A percentile compares a stretch with the other conserved stretches of the same genome.
Conservation (phyloP, 345 rosid genomes). For the Gossypium australe region DNA sequence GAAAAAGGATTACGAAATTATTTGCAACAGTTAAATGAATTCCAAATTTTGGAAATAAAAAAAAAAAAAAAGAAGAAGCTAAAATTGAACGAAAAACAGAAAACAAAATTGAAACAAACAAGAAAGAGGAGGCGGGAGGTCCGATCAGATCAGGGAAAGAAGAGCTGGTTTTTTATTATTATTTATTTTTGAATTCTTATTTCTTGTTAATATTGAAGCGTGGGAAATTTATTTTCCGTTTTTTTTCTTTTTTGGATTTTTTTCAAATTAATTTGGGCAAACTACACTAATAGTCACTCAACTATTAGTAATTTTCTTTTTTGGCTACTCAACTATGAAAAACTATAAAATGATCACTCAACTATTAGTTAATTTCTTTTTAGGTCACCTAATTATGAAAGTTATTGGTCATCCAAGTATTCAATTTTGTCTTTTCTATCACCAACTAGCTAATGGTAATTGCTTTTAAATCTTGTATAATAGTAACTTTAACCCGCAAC, state of each 20-base stretch:
- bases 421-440: too few species aligned
- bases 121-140: not conserved
- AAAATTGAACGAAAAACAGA: not conserved
- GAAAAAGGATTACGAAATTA: not conserved
- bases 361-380: too few species aligned
- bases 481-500: too few species aligned
- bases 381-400: too few species aligned
- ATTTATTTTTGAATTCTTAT: not conserved
- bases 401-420: too few species aligned
- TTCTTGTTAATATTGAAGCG: not conserved
- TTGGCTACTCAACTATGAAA: too few species aligned
- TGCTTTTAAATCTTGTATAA: too few species aligned
- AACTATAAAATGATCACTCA: too few species aligned
- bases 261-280: too few species aligned
- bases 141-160: constrained; percentile 16
- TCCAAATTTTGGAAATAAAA: not conserved
- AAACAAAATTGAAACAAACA: not conserved
- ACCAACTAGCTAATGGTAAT: too few species aligned
- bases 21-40: not conserved
- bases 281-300: too few species aligned
- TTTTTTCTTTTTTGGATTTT: not conserved
- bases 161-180: not conserved
- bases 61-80: not conserved
- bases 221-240: not conserved
- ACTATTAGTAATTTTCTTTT: too few species aligned